Conservation (phyloP, 441 rosid species). For the Erodium trifolium region DNA sequence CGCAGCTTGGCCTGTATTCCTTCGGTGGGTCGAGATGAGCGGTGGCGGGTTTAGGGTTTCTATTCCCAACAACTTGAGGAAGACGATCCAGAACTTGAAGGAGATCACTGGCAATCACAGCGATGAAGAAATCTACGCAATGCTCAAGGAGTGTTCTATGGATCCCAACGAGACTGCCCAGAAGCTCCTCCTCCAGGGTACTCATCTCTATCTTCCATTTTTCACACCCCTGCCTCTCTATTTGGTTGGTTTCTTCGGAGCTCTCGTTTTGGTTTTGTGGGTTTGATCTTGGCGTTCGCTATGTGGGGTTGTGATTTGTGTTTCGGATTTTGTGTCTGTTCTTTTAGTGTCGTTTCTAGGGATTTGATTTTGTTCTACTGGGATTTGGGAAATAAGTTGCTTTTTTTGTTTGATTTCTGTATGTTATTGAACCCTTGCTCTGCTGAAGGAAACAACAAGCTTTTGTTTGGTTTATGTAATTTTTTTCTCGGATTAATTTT, state of each 20-base stretch:
- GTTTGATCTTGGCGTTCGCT: conserved; percentile 16
- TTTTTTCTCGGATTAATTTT: background rate
- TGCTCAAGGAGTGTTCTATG: conserved; percentile 84
- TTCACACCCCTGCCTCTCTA: background rate
- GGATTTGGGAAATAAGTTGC: conserved; percentile 14
- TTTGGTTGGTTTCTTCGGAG: background rate
- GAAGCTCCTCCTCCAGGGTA: conserved; percentile 65
- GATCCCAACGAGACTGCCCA: conserved; percentile 86
- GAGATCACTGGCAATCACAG: conserved; percentile 74
- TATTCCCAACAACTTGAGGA: conserved; percentile 43
- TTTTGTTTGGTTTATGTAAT: background rate
- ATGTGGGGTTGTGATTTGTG: conserved; percentile 26
- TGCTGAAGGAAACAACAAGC: background rate
- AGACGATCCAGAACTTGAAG: conserved; percentile 62
- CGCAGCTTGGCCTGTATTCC: background rate
- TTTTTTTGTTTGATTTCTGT: background rate
- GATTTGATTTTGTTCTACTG: conserved; percentile 22
- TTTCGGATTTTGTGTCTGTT: conserved; percentile 8
- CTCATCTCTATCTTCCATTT: background rate
- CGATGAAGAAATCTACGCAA: conserved; percentile 88
- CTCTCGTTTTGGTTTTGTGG: conserved; percentile 3
- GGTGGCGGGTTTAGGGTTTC: conserved; percentile 73
- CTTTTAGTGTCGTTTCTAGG: conserved; percentile 25
- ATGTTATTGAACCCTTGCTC: background rate
- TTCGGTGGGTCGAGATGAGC: conserved; percentile 44